phyloP scores from a whole-genome alignment of 345 rosid species.

The Populus ilicifolia region DNA sequence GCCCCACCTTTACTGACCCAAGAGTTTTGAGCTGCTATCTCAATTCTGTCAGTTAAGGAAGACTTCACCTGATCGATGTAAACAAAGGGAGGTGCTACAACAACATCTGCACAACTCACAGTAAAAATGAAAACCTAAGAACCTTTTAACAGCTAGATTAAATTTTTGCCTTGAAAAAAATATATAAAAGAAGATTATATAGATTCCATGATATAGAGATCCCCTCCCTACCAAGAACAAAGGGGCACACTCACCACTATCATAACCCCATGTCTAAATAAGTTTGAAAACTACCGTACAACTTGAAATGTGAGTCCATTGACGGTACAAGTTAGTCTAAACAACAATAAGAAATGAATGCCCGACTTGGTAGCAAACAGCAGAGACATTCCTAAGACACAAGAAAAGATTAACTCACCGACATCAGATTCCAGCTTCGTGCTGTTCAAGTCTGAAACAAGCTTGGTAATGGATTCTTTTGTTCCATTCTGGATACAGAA shows the following conservation, averaged over 20 bases:
- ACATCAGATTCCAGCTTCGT: constrained; percentile 86
- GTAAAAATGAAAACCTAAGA: not conserved
- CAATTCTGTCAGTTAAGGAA: constrained; percentile 64
- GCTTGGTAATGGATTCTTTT: constrained; percentile 81
- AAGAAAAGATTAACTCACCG: constrained; percentile 43
- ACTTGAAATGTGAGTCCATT: not conserved
- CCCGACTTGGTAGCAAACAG: not conserved
- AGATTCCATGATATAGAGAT: not conserved
- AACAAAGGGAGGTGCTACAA: constrained; percentile 94
- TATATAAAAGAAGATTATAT: not conserved
- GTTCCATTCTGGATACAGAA: constrained; percentile 69
- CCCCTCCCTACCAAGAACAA: not conserved
- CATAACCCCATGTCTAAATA: not conserved
- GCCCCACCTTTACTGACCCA: constrained; percentile 99
- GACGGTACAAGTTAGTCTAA: not conserved
- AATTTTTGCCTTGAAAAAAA: not conserved
- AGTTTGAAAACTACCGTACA: not conserved
- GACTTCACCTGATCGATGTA: constrained; percentile 80
- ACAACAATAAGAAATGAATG: not conserved
- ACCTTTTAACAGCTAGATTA: not conserved
- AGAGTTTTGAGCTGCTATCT: constrained; percentile 88
- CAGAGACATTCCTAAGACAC: constrained; percentile 1
- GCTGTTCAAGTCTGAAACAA: constrained; percentile 80
- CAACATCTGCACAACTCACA: constrained; percentile 61
- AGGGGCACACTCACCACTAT: not conserved